Evolutionary conservation across 2,329 filamentous ascomycete species (phyloP).

Genomic region (Blumeria hordei): DNA sequence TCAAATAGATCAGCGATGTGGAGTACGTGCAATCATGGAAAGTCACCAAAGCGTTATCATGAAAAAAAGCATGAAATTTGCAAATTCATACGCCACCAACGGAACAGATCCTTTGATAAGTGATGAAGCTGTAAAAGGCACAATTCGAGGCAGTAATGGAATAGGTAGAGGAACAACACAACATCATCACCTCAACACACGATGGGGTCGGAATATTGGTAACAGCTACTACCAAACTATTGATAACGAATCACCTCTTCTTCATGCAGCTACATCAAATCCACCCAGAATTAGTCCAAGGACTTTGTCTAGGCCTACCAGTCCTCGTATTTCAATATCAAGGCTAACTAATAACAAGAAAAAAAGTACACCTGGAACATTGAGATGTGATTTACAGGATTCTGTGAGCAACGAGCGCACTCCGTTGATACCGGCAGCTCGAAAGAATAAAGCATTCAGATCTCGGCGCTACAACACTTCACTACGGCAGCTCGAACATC

Average conservation of each 20-base stretch:
- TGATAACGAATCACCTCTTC: constrained; percentile 57
- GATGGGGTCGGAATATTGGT: constrained; percentile 46
- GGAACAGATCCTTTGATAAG: constrained; percentile 25
- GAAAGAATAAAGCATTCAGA: constrained; percentile 33
- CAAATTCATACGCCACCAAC: constrained; percentile 44
- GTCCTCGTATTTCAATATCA: constrained; percentile 33
- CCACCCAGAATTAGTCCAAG: constrained; percentile 31
- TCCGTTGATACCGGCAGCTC: constrained; percentile 43
- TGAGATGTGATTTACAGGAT: constrained; percentile 59
- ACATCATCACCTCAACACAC: constrained; percentile 59
- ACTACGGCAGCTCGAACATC: constrained; percentile 48
- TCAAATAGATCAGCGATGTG: constrained; percentile 31
- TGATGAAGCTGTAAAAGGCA: constrained; percentile 43
- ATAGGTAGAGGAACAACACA: constrained; percentile 42
- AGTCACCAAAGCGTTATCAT: constrained; percentile 35
- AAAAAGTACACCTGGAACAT: constrained; percentile 36
- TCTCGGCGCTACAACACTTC: constrained; percentile 27
- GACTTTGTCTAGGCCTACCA: constrained; percentile 41
- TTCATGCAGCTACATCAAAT: constrained; percentile 38
- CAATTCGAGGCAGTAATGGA: constrained; percentile 33
- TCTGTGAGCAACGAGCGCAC: constrained; percentile 73
- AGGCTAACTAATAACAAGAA: constrained; percentile 21
- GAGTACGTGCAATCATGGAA: constrained; percentile 37
- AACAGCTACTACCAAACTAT: constrained; percentile 49
- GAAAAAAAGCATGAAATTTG: constrained; percentile 94